Evolutionary conservation across 2,329 filamentous ascomycete species (phyloP).

Genomic region (Cryphonectria nitschkei): DNA sequence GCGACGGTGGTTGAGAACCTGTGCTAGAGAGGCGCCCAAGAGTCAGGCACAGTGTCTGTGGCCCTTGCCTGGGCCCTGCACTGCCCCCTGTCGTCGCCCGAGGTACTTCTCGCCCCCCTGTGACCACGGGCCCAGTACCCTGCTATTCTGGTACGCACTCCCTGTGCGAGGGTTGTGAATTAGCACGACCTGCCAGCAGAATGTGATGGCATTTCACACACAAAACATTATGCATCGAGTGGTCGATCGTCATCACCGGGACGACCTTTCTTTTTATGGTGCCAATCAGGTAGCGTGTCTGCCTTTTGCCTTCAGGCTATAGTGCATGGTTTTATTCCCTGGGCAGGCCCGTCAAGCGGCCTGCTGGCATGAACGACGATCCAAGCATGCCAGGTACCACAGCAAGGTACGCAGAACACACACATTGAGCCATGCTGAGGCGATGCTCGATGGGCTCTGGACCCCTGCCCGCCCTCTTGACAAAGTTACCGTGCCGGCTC

Average conservation of each 20-base stretch:
- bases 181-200: not conserved
- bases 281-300: not conserved
- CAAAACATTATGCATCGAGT: constrained; percentile 1
- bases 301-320: not conserved
- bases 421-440: not conserved
- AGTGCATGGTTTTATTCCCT: constrained; percentile 14
- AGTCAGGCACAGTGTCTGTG: not conserved
- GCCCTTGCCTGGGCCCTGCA: not conserved
- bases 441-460: not conserved
- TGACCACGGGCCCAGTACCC: not conserved
- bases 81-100: not conserved
- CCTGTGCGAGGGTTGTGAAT: not conserved
- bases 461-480: not conserved
- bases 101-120: not conserved
- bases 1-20: not conserved
- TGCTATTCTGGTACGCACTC: not conserved
- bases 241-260: not conserved
- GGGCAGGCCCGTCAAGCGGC: not conserved
- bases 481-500: not conserved
- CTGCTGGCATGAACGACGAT: constrained; percentile 17
- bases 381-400: not conserved
- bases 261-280: not conserved
- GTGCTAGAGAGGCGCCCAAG: not conserved
- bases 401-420: too few relatives aligned
- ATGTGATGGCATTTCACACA: constrained; percentile 1